phyloP scores from a whole-genome alignment of 148 eudicot genomes.

The Rhododendron vialii region DNA sequence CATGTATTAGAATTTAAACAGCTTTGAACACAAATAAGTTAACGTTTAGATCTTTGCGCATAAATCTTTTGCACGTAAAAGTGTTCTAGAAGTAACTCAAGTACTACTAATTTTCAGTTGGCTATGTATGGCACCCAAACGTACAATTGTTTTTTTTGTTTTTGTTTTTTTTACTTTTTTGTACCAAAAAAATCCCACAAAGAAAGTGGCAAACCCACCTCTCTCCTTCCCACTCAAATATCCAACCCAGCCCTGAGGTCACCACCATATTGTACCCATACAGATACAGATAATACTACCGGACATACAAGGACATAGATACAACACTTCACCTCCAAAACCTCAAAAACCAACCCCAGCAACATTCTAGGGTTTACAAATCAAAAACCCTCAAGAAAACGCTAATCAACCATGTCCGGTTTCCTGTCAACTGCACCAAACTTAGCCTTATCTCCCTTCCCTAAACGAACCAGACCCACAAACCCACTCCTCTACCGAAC shows the following conservation, averaged over 20 bases:
- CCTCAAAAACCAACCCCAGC: not conserved
- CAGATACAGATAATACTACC: not conserved
- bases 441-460: constrained; percentile 22
- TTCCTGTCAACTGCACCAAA: constrained; percentile 21
- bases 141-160: no score
- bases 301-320: not conserved
- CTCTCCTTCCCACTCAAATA: not conserved
- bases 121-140: not conserved
- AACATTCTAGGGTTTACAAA: constrained; percentile 3
- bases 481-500: constrained; percentile 27
- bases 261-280: not conserved
- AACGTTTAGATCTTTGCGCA: no score
- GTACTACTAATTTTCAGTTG: no score
- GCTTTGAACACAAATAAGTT: no score
- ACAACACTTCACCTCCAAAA: not conserved
- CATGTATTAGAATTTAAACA: no score
- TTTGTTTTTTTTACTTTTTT: no score
- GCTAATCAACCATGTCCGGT: constrained; percentile 7
- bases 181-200: not conserved
- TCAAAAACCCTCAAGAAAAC: not conserved
- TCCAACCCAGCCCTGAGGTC: no score
- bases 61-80: no score
- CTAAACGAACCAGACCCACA: constrained; percentile 22
- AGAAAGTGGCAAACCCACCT: not conserved
- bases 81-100: no score